Conservation (phyloP, 78 protist species). For the Dictyostelium brefeldianum region DNA sequence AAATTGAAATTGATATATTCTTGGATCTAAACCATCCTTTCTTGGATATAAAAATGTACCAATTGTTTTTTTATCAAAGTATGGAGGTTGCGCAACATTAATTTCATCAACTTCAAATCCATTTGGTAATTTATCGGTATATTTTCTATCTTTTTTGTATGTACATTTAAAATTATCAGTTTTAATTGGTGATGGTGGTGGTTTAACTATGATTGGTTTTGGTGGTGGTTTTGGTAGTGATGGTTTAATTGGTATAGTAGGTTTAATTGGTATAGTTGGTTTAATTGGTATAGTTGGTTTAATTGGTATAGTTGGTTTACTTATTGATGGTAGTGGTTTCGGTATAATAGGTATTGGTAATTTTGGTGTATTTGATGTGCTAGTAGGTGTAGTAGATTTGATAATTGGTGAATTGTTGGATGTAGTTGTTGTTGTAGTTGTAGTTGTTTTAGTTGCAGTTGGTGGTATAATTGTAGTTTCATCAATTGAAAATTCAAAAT, state of each 20-base stretch:
- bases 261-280: neutral
- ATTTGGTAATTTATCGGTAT: neutral
- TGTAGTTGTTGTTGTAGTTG: neutral
- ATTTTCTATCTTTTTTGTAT: neutral
- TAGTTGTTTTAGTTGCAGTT: neutral
- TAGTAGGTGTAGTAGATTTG: neutral
- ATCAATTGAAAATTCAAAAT: neutral
- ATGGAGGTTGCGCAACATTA: neutral
- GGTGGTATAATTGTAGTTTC: neutral
- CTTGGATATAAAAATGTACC: conserved; percentile 59
- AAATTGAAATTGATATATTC: conserved; percentile 90
- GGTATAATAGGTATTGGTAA: neutral
- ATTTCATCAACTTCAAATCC: conserved; percentile 29
- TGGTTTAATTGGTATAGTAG: neutral
- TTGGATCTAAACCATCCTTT: neutral
- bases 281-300: neutral
- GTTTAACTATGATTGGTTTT: neutral
- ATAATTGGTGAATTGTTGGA: neutral
- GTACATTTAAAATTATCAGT: neutral
- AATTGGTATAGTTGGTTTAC: neutral
- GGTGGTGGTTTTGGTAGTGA: neutral
- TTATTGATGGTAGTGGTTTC: neutral
- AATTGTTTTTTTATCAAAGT: conserved; percentile 2
- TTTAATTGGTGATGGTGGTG: neutral
- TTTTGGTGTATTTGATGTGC: neutral